Evolutionary conservation across 2,329 filamentous ascomycete species (phyloP).

Genomic region (Aurifilum marmelostoma): DNA sequence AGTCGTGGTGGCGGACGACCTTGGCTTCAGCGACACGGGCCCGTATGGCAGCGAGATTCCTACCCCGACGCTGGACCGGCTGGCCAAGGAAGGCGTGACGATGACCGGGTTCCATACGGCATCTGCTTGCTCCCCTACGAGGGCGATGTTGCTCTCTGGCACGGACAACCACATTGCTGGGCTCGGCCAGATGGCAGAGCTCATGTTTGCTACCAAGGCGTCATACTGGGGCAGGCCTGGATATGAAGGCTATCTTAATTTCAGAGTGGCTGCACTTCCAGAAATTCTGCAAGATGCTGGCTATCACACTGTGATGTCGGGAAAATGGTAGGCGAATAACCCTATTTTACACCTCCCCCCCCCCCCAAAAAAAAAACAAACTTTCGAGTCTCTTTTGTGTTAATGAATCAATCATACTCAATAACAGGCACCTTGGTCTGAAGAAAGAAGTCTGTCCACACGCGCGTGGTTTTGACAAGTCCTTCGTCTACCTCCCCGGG

Average conservation of each 20-base stretch:
- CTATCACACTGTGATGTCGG: conserved; percentile 38
- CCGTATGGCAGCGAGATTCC: conserved; percentile 59
- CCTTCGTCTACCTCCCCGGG: conserved; percentile 62
- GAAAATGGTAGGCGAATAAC: conserved; percentile 34
- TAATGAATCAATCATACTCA: too few species aligned
- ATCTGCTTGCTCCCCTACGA: conserved; percentile 60
- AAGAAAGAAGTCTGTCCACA: conserved; percentile 59
- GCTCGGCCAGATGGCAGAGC: conserved; percentile 57
- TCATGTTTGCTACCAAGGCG: conserved; percentile 38
- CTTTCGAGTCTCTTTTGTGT: too few species aligned
- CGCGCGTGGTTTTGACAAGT: conserved; percentile 62
- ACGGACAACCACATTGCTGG: conserved; percentile 60
- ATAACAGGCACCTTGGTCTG: conserved; percentile 47
- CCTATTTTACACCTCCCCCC: too few species aligned
- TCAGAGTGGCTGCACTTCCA: conserved; percentile 35
- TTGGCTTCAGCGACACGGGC: conserved; percentile 35
- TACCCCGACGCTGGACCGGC: conserved; percentile 58
- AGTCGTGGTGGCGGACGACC: conserved; percentile 36
- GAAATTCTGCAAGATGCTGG: conserved; percentile 38
- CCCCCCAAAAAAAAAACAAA: too few species aligned
- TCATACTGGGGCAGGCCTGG: conserved; percentile 32
- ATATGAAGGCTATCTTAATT: conserved; percentile 40
- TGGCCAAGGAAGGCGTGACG: conserved; percentile 51
- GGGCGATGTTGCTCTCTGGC: conserved; percentile 63
- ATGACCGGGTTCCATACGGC: conserved; percentile 63